Evolutionary conservation across 176 grass and related monocot species (phyloP).

Genomic region (Canna indica): DNA sequence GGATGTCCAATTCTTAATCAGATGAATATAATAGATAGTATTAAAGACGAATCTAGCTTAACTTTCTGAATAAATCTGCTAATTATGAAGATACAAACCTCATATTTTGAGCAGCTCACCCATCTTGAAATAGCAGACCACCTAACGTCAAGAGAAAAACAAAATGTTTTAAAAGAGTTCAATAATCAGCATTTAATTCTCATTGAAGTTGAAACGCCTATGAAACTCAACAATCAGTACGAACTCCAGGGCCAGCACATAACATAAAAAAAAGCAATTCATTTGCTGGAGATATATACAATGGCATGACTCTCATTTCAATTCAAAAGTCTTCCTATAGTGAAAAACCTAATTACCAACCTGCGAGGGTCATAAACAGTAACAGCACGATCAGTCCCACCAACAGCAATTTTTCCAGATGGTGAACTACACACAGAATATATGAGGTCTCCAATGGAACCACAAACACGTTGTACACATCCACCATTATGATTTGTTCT

Average conservation of each 20-base stretch:
- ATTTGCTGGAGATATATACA: neutral
- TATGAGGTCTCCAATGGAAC: constrained; percentile 52
- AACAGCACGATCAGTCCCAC: constrained; percentile 74
- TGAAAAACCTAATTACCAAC: constrained; percentile 22
- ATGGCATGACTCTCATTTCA: neutral
- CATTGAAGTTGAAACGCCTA: no score
- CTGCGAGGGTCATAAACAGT: constrained; percentile 74
- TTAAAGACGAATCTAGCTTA: constrained; percentile 1
- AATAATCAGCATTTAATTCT: no score
- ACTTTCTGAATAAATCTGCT: constrained; percentile 17
- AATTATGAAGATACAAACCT: constrained; percentile 41
- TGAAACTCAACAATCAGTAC: neutral
- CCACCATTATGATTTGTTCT: constrained; percentile 83
- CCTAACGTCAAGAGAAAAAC: constrained; percentile 28
- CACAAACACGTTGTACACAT: constrained; percentile 53
- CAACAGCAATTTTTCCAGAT: constrained; percentile 48
- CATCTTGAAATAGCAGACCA: constrained; percentile 81
- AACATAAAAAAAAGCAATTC: neutral
- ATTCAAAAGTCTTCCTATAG: neutral
- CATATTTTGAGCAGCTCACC: constrained; percentile 92
- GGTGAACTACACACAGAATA: constrained; percentile 58
- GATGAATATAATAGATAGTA: neutral
- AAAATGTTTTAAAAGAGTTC: neutral
- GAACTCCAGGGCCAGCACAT: neutral
- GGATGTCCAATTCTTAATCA: neutral